These are phyloP conservation scores for Ammopiptanthus mongolicus DNA, from an alignment of 306 rosid genomes.

Conservation along the genomic window DNA sequence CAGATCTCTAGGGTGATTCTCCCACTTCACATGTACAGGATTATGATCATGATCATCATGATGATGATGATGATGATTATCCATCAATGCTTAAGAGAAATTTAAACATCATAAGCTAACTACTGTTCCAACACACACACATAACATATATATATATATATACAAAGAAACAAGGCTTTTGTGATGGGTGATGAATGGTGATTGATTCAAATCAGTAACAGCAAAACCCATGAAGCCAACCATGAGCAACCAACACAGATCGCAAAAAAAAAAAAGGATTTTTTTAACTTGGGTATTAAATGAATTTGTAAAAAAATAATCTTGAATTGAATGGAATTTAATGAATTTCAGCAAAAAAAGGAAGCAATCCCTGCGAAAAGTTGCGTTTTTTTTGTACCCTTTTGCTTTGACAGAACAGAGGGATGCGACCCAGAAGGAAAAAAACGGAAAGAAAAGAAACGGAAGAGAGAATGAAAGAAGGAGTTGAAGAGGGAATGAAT, in stretches of 20 bases:
- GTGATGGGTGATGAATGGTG: not conserved
- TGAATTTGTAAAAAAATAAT: not conserved
- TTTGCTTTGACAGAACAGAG: not conserved
- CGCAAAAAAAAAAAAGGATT: not conserved
- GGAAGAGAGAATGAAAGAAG: not conserved
- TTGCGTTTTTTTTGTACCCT: not conserved
- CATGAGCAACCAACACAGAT: conserved; percentile 18
- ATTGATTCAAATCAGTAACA: conserved; percentile 13
- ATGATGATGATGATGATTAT: not conserved
- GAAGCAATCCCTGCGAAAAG: conserved; percentile 14
- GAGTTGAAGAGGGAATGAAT: too few species aligned
- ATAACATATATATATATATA: too few species aligned
- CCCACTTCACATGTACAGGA: conserved; percentile 32
- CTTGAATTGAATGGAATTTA: not conserved
- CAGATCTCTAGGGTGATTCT: conserved; percentile 77
- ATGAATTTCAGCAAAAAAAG: not conserved
- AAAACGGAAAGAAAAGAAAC: not conserved
- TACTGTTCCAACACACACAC: conserved; percentile 4
- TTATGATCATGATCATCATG: not conserved
- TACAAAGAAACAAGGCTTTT: not conserved
- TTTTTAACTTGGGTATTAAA: not conserved
- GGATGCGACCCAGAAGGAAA: not conserved
- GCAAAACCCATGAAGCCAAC: conserved; percentile 33
- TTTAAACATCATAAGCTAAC: not conserved
- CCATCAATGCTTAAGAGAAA: not conserved